phyloP scores from a whole-genome alignment of 2,329 filamentous ascomycete genomes.

The Penicillium sp. region DNA sequence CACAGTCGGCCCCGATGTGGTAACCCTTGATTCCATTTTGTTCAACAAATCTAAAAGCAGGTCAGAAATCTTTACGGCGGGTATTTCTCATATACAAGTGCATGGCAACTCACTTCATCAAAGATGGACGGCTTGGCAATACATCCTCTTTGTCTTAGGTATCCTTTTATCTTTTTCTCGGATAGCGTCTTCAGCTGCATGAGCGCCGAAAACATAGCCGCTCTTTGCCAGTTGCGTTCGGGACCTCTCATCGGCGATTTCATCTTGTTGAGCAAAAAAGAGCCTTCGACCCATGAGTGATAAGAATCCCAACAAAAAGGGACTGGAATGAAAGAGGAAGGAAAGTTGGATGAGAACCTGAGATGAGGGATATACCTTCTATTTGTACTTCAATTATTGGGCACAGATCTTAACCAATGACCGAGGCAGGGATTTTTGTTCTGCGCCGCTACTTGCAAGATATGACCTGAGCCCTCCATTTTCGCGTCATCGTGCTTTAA shows the following conservation, averaged over 20 bases:
- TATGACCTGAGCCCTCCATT: background rate
- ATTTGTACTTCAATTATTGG: slow-evolving; percentile 6
- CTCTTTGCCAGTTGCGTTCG: slow-evolving; percentile 6
- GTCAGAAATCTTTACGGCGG: background rate
- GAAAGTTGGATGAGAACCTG: background rate
- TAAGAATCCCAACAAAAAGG: background rate
- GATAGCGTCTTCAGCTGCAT: slow-evolving; percentile 10
- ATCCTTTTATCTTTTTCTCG: slow-evolving; percentile 15
- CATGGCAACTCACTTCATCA: slow-evolving; percentile 13
- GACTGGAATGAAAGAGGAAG: background rate
- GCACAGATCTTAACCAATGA: too few relatives aligned
- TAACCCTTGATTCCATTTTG: slow-evolving; percentile 5
- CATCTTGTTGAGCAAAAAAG: slow-evolving; percentile 14
- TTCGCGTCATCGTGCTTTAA: slow-evolving; percentile 1
- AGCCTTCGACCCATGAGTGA: slow-evolving; percentile 8
- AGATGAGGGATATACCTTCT: background rate
- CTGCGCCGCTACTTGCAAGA: too few relatives aligned
- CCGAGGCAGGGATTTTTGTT: too few relatives aligned
- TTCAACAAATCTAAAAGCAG: slow-evolving; percentile 4
- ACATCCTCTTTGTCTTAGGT: slow-evolving; percentile 16
- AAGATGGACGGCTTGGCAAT: background rate
- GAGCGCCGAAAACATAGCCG: slow-evolving; percentile 16
- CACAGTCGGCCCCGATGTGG: slow-evolving; percentile 1
- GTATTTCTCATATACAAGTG: background rate
- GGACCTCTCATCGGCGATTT: background rate